phyloP scores from a whole-genome alignment of 768 basidiomycete species.

The Serendipita sp. region DNA sequence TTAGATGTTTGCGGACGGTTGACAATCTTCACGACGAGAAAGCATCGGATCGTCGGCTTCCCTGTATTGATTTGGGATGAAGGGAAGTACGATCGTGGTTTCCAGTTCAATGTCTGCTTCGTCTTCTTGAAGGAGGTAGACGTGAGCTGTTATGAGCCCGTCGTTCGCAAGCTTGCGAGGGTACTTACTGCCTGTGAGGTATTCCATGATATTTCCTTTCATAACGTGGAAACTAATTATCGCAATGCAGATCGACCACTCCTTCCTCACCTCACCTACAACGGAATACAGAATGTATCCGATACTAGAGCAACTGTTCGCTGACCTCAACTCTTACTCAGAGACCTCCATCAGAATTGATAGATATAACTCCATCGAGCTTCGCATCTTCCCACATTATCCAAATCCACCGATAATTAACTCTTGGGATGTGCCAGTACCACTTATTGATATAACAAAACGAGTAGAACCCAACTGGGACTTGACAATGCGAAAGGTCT shows the following conservation, averaged over 20 bases:
- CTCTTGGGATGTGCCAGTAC: slow-evolving; percentile 92
- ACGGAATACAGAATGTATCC: slow-evolving; percentile 48
- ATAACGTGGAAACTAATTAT: not conserved
- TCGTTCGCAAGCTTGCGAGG: slow-evolving; percentile 86
- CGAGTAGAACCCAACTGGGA: slow-evolving; percentile 90
- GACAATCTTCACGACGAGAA: slow-evolving; percentile 67
- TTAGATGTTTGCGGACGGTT: slow-evolving; percentile 73
- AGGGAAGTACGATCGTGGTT: slow-evolving; percentile 60
- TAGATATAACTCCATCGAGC: slow-evolving; percentile 81
- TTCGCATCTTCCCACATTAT: slow-evolving; percentile 83
- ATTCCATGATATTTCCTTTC: not conserved
- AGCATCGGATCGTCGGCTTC: slow-evolving; percentile 80
- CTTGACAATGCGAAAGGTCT: slow-evolving; percentile 74
- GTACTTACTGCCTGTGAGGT: slow-evolving; percentile 85
- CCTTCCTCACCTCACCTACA: slow-evolving; percentile 60
- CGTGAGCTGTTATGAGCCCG: slow-evolving; percentile 86
- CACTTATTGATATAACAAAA: slow-evolving; percentile 66
- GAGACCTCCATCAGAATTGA: slow-evolving; percentile 89
- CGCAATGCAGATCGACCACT: slow-evolving; percentile 57
- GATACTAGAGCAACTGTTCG: slow-evolving; percentile 90
- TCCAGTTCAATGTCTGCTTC: slow-evolving; percentile 89
- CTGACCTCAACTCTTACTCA: slow-evolving; percentile 93
- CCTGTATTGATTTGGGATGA: slow-evolving; percentile 58
- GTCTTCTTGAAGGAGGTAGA: slow-evolving; percentile 71
- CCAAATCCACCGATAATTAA: slow-evolving; percentile 80